Evolutionary conservation across 257 asterid species (phyloP).

Genomic region (Forsythia suspensa): DNA sequence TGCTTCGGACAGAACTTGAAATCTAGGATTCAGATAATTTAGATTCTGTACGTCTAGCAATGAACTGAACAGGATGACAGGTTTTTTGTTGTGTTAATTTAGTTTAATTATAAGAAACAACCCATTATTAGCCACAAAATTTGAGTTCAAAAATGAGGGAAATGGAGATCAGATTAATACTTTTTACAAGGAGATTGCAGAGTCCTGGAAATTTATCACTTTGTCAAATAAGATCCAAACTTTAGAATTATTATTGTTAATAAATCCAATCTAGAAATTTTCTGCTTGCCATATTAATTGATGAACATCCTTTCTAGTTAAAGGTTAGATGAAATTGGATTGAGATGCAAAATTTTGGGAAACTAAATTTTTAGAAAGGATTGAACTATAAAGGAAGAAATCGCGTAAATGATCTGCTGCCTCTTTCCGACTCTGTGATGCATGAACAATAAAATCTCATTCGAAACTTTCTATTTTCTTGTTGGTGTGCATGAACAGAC

Average conservation of each 20-base stretch:
- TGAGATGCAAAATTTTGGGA: background rate
- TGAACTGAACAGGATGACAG: too few species aligned
- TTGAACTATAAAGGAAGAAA: background rate
- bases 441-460: background rate
- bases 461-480: background rate
- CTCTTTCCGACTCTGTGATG: too few species aligned
- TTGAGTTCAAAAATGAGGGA: too few species aligned
- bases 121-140: too few species aligned
- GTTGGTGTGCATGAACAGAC: conserved; percentile 39
- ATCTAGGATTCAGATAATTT: too few species aligned
- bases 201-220: background rate
- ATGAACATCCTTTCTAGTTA: background rate
- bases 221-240: background rate
- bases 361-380: background rate
- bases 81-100: too few species aligned
- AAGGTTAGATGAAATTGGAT: background rate
- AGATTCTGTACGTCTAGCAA: too few species aligned
- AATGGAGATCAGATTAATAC: background rate
- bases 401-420: too few species aligned
- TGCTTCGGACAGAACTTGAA: background rate
- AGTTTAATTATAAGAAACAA: too few species aligned
- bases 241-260: background rate
- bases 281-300: too few species aligned
- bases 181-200: background rate
- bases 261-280: background rate